phyloP scores from a whole-genome alignment of 495 filamentous ascomycete species.

The Tuber calosporum region DNA sequence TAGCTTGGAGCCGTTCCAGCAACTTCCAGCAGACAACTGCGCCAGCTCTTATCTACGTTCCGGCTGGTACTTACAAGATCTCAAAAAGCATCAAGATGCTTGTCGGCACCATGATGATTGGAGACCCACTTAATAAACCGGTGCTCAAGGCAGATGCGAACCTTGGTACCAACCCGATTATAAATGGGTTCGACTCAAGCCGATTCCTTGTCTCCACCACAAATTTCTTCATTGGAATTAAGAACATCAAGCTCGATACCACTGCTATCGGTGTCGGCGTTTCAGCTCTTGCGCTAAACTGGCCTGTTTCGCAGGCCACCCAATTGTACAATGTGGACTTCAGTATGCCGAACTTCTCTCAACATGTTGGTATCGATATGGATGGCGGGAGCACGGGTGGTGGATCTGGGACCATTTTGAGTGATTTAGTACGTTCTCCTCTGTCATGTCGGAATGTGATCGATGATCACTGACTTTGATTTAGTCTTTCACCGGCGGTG shows the following conservation, averaged over 20 bases:
- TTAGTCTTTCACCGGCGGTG: slow-evolving; percentile 64
- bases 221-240: slow-evolving; percentile 69
- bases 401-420: slow-evolving; percentile 39
- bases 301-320: slow-evolving; percentile 69
- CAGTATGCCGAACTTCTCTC: slow-evolving; percentile 54
- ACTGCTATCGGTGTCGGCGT: slow-evolving; percentile 53
- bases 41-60: slow-evolving; percentile 59
- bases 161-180: slow-evolving; percentile 42
- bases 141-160: slow-evolving; percentile 56
- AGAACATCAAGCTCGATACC: slow-evolving; percentile 70
- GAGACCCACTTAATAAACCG: slow-evolving; percentile 58
- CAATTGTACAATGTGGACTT: slow-evolving; percentile 74
- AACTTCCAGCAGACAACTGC: slow-evolving; percentile 50
- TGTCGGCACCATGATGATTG: slow-evolving; percentile 60
- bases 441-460: slow-evolving; percentile 20
- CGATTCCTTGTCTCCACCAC: slow-evolving; percentile 62
- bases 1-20: slow-evolving; percentile 42
- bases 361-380: slow-evolving; percentile 65
- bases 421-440: slow-evolving; percentile 45
- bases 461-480: slow-evolving; percentile 1
- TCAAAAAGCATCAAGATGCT: slow-evolving; percentile 52
- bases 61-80: slow-evolving; percentile 57
- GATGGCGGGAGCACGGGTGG: slow-evolving; percentile 61
- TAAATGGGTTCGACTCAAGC: slow-evolving; percentile 60
- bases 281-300: slow-evolving; percentile 61